Percentiles rank a stretch among this genome's conserved stretches.
These are phyloP conservation scores for Botrytis galanthina DNA, from an alignment of 2,329 filamentous ascomycete genomes.

Conservation along the genomic window DNA sequence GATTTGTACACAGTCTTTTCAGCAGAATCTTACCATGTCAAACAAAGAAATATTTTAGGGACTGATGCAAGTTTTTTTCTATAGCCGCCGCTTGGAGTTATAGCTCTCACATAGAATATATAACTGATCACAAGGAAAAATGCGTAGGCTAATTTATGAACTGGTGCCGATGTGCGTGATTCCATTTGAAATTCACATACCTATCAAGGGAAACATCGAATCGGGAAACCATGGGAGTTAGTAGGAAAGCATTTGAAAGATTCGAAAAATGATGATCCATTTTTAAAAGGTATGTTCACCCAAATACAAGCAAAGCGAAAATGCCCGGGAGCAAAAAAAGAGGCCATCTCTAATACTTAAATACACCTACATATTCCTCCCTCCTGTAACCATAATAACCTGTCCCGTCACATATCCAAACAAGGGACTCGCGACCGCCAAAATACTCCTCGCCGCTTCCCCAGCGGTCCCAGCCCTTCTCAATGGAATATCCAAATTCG, in stretches of 20 bases:
- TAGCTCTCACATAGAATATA: neutral
- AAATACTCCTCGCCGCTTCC: slow-evolving; percentile 74
- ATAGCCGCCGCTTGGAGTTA: neutral
- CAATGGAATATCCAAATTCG: slow-evolving; percentile 71
- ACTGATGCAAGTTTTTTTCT: neutral
- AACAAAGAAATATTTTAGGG: neutral
- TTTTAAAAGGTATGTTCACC: neutral
- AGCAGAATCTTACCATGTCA: neutral
- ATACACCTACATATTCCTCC: slow-evolving; percentile 54
- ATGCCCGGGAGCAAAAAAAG: neutral
- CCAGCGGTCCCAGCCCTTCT: slow-evolving; percentile 72
- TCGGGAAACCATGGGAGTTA: fast-evolving
- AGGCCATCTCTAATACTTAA: fast-evolving
- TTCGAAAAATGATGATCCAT: neutral
- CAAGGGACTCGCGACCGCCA: slow-evolving; percentile 77
- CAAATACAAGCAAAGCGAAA: neutral
- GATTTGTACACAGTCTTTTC: neutral
- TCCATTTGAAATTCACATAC: fast-evolving
- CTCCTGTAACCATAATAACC: slow-evolving; percentile 83
- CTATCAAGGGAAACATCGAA: neutral
- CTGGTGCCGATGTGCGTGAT: neutral
- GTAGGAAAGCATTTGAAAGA: neutral
- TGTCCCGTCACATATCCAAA: slow-evolving; percentile 85
- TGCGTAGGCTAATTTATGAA: neutral
- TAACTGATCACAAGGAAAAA: neutral